Conservation (phyloP, 2,329 filamentous ascomycete genomes). For the Fusarium pseudoanthophilum region DNA sequence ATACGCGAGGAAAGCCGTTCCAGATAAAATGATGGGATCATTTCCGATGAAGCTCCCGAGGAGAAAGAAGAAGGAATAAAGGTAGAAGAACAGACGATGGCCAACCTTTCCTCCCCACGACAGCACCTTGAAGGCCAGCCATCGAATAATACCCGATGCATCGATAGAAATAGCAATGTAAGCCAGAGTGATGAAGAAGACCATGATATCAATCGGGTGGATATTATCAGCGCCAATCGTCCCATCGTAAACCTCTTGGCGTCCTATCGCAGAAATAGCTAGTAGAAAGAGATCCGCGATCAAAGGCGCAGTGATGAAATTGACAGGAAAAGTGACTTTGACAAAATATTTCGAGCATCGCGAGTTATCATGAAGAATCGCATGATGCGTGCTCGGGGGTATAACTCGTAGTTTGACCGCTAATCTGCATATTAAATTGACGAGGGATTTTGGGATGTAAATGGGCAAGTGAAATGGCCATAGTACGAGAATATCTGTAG, state of each 20-base stretch:
- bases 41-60: slow-evolving; percentile 78
- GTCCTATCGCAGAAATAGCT: slow-evolving; percentile 74
- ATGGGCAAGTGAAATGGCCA: slow-evolving; percentile 75
- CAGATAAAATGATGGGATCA: slow-evolving; percentile 79
- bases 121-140: slow-evolving; percentile 75
- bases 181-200: slow-evolving; percentile 77
- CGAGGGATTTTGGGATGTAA: slow-evolving; percentile 64
- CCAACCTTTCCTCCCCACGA: slow-evolving; percentile 75
- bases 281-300: slow-evolving; percentile 78
- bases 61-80: slow-evolving; percentile 77
- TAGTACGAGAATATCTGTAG: slow-evolving; percentile 72
- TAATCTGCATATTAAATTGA: slow-evolving; percentile 55
- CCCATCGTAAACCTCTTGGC: slow-evolving; percentile 73
- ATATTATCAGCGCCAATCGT: slow-evolving; percentile 74
- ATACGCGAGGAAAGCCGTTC: slow-evolving; percentile 79
- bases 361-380: slow-evolving; percentile 26
- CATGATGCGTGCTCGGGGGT: slow-evolving; percentile 50
- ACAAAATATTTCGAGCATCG: slow-evolving; percentile 55
- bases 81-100: slow-evolving; percentile 75
- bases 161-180: slow-evolving; percentile 84
- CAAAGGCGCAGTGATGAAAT: slow-evolving; percentile 76
- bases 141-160: slow-evolving; percentile 77
- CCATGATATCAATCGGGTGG: slow-evolving; percentile 76
- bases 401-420: slow-evolving; percentile 61
- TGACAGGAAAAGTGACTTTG: slow-evolving; percentile 69